Base-by-base conservation (phyloP, 768 basidiomycete species). In the Thelephora ganbajun region DNA sequence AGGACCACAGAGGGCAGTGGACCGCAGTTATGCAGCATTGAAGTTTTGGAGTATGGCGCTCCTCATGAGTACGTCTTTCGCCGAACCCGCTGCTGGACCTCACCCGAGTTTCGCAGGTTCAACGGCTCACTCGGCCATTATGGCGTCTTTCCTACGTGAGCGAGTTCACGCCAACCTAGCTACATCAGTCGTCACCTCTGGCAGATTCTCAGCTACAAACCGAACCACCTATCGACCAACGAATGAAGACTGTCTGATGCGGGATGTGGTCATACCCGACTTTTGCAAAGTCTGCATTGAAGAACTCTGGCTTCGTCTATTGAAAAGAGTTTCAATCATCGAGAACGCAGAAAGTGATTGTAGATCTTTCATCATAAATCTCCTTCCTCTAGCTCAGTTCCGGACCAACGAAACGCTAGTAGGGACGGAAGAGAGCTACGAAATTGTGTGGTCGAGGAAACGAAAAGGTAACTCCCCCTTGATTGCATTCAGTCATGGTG, bases 231-330 rank as follows among this genome's bases (percentile, higher is more conserved):
- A 82, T 61, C 74, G 86, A n/a, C 86, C 86, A 3, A 88, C 85
- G 2, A 84, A 86, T 53, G 79, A 84, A 50, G 81, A 79, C 59
- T 88, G 86, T 58, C 74, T 88, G 43, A 88, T 89, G 86, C 82
- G 86, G 36, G 64, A 66, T 46, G 79, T 85, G 36, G 77, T 72
- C 23, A 69, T 72, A 0, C 78, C 83, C 47, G 74, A 81, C 56
- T 83, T 88, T 58, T 88, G 86, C 69, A 76, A 69, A 52, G 78
- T 75, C 45, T 89, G 86, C 57, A 55, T 73, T 12, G 86, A 88
- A 53, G 82, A 73, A 5, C 74, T 88, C 30, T 88, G 86, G 84
- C 62, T 75, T 43, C 68, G 75, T 14, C 73, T 86, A 18, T 69
- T 86, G 6, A 60, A 62, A 37, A 71, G 71, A 33, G 63, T 87